Conservation (phyloP, 2,329 filamentous ascomycete genomes). For the Penicillium sclerotigenum region DNA sequence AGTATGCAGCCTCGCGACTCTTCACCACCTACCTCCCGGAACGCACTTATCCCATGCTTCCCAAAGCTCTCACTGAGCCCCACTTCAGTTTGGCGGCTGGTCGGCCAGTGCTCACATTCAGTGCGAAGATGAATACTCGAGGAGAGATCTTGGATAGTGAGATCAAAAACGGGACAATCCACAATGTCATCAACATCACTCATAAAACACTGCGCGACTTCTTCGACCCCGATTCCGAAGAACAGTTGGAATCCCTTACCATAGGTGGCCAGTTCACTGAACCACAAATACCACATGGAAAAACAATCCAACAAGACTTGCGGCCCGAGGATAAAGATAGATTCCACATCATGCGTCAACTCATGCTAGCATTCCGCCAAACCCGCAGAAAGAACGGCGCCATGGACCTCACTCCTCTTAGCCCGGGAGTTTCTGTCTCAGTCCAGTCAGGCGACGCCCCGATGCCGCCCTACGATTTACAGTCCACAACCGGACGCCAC, state of each 20-base stretch:
- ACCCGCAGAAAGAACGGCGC: constrained; percentile 40
- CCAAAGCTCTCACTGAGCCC: constrained; percentile 46
- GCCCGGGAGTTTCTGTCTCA: constrained; percentile 19
- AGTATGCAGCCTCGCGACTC: constrained; percentile 55
- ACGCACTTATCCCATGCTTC: constrained; percentile 56
- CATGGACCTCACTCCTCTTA: constrained; percentile 32
- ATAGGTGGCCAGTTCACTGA: constrained; percentile 33
- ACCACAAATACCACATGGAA: constrained; percentile 10
- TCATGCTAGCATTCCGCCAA: constrained; percentile 41
- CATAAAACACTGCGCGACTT: constrained; percentile 42
- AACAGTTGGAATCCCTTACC: constrained; percentile 19
- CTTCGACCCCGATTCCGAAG: constrained; percentile 30
- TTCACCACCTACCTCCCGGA: constrained; percentile 55
- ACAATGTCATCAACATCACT: constrained; percentile 55
- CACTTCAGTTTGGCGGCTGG: constrained; percentile 54
- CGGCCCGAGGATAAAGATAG: constrained; percentile 34
- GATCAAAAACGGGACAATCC: constrained; percentile 52
- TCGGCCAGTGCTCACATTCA: constrained; percentile 61
- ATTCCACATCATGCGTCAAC: constrained; percentile 36
- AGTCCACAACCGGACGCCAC: constrained; percentile 32
- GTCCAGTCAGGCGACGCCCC: constrained; percentile 25
- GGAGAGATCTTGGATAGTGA: constrained; percentile 55
- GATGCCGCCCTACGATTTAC: constrained; percentile 28
- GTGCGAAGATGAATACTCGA: constrained; percentile 51
- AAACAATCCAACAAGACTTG: constrained; percentile 28